Evolutionary conservation across 1,284 basidiomycete species (phyloP), one percentile per base, ranked within the genome.

Genomic region (Cryptococcus deneoformans): DNA sequence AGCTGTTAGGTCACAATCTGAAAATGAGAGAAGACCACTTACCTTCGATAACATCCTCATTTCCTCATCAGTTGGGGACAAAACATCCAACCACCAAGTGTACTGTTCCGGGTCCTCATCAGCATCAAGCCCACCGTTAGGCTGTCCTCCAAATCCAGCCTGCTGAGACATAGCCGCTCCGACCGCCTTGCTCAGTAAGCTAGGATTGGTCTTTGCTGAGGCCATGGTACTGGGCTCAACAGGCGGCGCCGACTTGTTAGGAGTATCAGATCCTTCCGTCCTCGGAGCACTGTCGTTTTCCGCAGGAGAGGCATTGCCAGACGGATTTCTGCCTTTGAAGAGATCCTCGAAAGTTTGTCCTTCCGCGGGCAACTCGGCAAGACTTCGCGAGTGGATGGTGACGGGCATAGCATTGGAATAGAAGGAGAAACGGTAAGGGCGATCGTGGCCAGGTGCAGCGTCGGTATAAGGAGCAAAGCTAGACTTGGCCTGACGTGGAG

Each of bases 61-160:
- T 79, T 99, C 96, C 58, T 94, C 90, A 67, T 99, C 96, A 0
- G 94, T 98, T 0, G 96, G 96, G 58, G 87, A 90, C 52, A 89
- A 84, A 2, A 99, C 85, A 70, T 99, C 96, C 63, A 99, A 79
- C 96, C 96, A 99, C 96, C 96, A 99, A 1, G 94, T 97, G 73
- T 83, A 88, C 2, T 81, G 82, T 69, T 93, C 92, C 0, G 81
- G 77, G 58, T 81, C 85, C 35, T 79, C 66, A 63, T 72, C 67
- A 2, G 61, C 61, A 4, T 59, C 59, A 2, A 54, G 34, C 16
- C 36, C 48, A 40, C 54, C 57, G 0, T 53, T 57, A 20, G 61
- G 51, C 36, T 51, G 44, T n/a, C 50, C 57, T 5, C 63, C 64
- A 7, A 47, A 29, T 44, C 52, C 11, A n/a, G n/a, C 29, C 55